These are phyloP conservation scores for Bauhinia variegata DNA, from an alignment of 306 rosid genomes.

Conservation along the genomic window DNA sequence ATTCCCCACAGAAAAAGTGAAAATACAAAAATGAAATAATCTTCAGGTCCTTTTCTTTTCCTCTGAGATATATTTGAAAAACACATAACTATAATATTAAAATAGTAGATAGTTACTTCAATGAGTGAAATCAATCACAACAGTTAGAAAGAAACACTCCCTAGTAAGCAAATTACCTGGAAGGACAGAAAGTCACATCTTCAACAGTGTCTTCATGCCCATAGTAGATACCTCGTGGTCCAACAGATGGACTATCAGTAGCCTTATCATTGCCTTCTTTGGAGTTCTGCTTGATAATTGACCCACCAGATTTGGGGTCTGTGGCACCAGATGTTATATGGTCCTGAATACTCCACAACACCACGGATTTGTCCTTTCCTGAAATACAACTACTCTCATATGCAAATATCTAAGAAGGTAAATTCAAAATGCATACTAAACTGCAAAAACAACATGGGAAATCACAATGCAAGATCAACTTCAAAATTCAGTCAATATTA, in stretches of 20 bases:
- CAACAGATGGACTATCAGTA: conserved; percentile 82
- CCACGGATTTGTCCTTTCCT: conserved; percentile 97
- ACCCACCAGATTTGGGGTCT: conserved; percentile 74
- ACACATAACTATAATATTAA: too few relatives aligned
- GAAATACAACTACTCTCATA: conserved; percentile 36
- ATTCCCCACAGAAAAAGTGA: conserved; percentile 12
- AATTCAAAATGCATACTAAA: background rate
- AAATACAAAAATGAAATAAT: background rate
- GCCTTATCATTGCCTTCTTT: conserved; percentile 78
- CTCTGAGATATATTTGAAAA: conserved; percentile 6
- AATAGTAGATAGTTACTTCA: background rate
- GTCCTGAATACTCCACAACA: conserved; percentile 97
- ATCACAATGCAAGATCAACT: too few relatives aligned
- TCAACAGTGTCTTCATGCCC: conserved; percentile 98
- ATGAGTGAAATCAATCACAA: background rate
- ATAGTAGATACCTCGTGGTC: conserved; percentile 87
- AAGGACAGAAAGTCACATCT: conserved; percentile 97
- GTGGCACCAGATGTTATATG: conserved; percentile 77
- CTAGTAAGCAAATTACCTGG: conserved; percentile 62
- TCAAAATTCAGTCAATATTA: too few relatives aligned
- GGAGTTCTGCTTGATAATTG: conserved; percentile 63
- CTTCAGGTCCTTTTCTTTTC: background rate
- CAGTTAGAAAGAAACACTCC: background rate
- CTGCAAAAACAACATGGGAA: too few relatives aligned
- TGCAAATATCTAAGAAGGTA: background rate